A percentile compares a stretch with the other conserved stretches of the same genome.
These are phyloP conservation scores for Protostelium mycophagum DNA, from an alignment of 78 protist genomes.

Conservation along the genomic window DNA sequence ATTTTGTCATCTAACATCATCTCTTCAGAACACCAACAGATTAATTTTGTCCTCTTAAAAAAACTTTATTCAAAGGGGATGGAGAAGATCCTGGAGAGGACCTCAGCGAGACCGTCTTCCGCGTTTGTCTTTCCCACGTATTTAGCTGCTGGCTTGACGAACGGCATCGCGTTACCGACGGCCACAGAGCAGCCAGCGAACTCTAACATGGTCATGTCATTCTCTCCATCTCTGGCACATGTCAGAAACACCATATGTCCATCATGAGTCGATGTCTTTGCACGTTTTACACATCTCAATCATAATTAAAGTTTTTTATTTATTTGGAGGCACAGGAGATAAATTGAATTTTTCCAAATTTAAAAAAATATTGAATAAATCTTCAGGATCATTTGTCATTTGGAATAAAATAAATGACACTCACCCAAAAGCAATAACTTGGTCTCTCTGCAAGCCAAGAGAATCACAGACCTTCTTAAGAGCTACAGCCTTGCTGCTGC, in stretches of 20 bases:
- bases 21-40: no score
- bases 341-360: no score
- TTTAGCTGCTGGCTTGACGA: neutral
- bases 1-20: no score
- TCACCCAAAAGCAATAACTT: neutral
- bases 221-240: neutral
- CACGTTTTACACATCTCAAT: no score
- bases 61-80: no score
- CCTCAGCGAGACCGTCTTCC: neutral
- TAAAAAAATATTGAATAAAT: no score
- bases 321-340: no score
- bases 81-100: neutral
- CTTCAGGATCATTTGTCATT: neutral
- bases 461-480: neutral
- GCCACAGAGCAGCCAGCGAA: neutral
- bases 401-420: neutral
- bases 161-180: neutral
- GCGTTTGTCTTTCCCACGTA: neutral
- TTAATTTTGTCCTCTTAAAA: no score
- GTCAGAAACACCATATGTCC: no score
- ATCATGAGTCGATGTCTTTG: no score
- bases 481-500: neutral
- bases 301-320: no score
- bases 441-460: neutral
- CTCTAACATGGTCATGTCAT: neutral